phyloP scores from a whole-genome alignment of 106 monocot species.

The Dioscorea dumetorum region DNA sequence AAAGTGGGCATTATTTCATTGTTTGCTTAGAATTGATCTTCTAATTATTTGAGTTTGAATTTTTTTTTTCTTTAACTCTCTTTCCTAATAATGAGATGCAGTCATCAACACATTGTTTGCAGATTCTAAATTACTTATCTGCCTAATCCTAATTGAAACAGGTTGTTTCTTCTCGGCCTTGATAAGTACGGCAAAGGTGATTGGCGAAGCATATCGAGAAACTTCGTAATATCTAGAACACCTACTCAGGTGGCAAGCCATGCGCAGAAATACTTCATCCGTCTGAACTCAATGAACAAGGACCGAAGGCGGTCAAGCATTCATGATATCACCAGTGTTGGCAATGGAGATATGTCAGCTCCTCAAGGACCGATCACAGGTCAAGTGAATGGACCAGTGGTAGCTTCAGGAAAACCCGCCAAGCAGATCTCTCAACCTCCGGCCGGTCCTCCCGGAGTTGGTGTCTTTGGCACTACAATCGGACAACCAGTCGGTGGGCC shows the following conservation, averaged over 20 bases:
- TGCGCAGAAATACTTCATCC: conserved; percentile 90
- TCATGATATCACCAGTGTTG: conserved; percentile 76
- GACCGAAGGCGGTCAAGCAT: conserved; percentile 81
- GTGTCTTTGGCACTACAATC: conserved; percentile 42
- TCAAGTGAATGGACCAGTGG: conserved; percentile 19
- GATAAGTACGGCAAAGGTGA: conserved; percentile 94
- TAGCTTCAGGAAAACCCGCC: conserved; percentile 8
- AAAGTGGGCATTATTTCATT: not conserved
- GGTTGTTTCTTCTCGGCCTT: conserved; percentile 86
- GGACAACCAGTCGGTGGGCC: conserved; percentile 73
- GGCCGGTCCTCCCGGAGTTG: conserved; percentile 15
- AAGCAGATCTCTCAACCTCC: conserved; percentile 33
- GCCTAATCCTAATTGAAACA: conserved; percentile 21
- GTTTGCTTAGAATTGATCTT: not conserved
- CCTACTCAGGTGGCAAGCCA: conserved; percentile 91
- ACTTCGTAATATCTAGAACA: conserved; percentile 82
- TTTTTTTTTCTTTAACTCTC: too few relatives aligned
- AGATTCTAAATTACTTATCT: not conserved
- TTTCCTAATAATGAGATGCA: too few relatives aligned
- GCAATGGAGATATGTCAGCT: conserved; percentile 25
- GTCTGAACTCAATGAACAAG: conserved; percentile 85
- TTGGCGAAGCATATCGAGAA: conserved; percentile 87
- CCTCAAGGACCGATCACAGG: conserved; percentile 58
- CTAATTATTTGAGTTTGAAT: too few relatives aligned
- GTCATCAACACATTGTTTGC: not conserved